Conservation (phyloP, 345 rosid genomes). For the Brassica incana region DNA sequence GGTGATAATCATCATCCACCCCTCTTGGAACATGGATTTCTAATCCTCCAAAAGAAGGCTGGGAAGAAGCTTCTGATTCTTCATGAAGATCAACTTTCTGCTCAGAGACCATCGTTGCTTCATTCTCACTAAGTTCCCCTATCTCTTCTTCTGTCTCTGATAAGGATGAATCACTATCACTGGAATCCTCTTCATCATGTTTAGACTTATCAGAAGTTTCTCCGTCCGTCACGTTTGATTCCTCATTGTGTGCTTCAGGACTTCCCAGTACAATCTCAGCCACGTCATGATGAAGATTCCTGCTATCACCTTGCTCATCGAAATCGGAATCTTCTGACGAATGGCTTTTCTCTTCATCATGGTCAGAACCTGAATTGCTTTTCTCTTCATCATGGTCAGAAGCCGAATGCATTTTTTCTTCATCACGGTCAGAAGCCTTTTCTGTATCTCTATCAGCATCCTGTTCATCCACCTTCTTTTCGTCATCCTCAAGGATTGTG, state of each 20-base stretch:
- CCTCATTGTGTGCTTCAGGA: slow-evolving; percentile 44
- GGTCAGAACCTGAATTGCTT: slow-evolving; percentile 52
- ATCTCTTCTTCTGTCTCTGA: slow-evolving; percentile 61
- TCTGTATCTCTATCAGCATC: slow-evolving; percentile 51
- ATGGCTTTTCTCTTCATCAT: slow-evolving; percentile 53
- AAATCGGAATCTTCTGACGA: slow-evolving; percentile 55
- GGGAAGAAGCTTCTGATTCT: slow-evolving; percentile 44
- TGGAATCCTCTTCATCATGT: slow-evolving; percentile 50
- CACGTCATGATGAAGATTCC: slow-evolving; percentile 51
- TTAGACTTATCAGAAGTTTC: slow-evolving; percentile 43
- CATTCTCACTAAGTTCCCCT: slow-evolving; percentile 47
- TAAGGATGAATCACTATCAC: slow-evolving; percentile 58
- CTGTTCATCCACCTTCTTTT: slow-evolving; percentile 53
- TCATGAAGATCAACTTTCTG: slow-evolving; percentile 32
- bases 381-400: slow-evolving; percentile 56
- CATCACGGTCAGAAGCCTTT: slow-evolving; percentile 50
- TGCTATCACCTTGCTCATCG: slow-evolving; percentile 47
- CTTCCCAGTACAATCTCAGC: slow-evolving; percentile 58
- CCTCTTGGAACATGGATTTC: slow-evolving; percentile 38
- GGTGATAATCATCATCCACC: slow-evolving; percentile 16
- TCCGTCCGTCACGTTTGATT: slow-evolving; percentile 39
- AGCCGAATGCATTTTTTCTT: slow-evolving; percentile 53
- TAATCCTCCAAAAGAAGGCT: slow-evolving; percentile 40
- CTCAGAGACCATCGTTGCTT: slow-evolving; percentile 39
- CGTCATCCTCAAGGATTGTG: slow-evolving; percentile 64